These are phyloP conservation scores for Physcomitrium patens DNA, from an alignment of 225 moss, liverwort and hornwort genomes.

Conservation along the genomic window DNA sequence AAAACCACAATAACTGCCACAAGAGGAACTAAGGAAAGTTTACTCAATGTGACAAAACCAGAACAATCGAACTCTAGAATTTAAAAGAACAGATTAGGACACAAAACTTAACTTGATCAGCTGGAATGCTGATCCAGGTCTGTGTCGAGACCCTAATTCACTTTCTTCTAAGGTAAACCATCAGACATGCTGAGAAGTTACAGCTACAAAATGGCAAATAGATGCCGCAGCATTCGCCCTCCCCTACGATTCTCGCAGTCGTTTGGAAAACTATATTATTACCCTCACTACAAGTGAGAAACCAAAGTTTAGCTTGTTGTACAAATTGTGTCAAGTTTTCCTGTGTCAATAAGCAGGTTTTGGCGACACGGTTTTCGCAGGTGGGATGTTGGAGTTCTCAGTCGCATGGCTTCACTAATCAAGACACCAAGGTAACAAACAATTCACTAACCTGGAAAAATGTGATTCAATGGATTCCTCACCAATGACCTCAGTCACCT, in stretches of 20 bases:
- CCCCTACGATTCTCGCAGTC: not conserved
- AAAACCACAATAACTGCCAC: not conserved
- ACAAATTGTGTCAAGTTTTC: not conserved
- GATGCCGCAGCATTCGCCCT: not conserved
- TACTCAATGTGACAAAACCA: not conserved
- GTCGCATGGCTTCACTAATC: not conserved
- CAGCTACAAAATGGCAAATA: not conserved
- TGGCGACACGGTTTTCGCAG: not conserved
- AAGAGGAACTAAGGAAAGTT: not conserved
- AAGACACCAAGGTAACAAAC: not conserved
- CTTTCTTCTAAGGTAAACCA: not conserved
- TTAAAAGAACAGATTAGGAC: not conserved
- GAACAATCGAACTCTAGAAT: not conserved
- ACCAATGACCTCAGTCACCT: not conserved
- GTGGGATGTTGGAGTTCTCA: not conserved
- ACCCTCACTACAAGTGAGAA: not conserved
- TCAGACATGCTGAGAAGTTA: not conserved
- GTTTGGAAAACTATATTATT: not conserved
- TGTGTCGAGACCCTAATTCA: not conserved
- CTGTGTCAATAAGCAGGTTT: not conserved
- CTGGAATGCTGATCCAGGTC: constrained; percentile 30
- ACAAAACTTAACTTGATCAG: constrained; percentile 9
- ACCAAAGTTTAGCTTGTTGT: not conserved
- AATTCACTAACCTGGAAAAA: not conserved
- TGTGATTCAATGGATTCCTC: not conserved